Percentiles rank a stretch among this genome's conserved stretches.
These are phyloP conservation scores for Paramecium sexaurelia DNA, from an alignment of 73 alveolate genomes.

Conservation along the genomic window DNA sequence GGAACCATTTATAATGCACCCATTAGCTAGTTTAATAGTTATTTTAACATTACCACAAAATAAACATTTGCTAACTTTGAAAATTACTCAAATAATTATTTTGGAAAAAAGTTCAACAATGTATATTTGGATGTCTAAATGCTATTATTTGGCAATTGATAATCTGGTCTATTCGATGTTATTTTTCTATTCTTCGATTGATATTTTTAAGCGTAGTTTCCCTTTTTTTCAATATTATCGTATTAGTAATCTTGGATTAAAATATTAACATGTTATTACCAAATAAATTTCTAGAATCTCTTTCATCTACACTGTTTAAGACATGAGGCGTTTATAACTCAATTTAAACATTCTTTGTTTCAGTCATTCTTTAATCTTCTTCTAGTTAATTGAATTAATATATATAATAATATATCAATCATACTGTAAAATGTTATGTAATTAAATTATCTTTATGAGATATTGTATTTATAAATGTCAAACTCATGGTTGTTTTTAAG, in stretches of 20 bases:
- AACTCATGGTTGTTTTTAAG: not conserved
- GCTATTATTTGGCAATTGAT: conserved; percentile 57
- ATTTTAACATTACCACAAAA: conserved; percentile 74
- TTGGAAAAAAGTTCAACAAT: conserved; percentile 77
- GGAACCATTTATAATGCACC: conserved; percentile 76
- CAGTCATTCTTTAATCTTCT: not conserved
- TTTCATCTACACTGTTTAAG: not conserved
- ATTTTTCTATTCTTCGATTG: conserved; percentile 63
- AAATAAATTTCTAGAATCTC: not conserved
- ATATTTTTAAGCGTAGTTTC: conserved; percentile 26
- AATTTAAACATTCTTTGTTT: not conserved
- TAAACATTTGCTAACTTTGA: conserved; percentile 92
- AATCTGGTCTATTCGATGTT: conserved; percentile 65
- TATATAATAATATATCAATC: not conserved
- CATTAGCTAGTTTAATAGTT: not conserved
- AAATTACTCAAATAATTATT: conserved; percentile 85
- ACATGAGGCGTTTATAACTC: not conserved
- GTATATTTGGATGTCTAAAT: conserved; percentile 80
- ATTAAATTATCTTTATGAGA: not conserved
- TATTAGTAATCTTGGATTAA: conserved; percentile 32
- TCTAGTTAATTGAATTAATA: not conserved
- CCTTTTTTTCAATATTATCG: conserved; percentile 49
- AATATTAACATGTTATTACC: not conserved
- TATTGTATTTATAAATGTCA: not conserved
- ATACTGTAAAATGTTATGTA: not conserved